Base-by-base conservation (phyloP, 1,139 yeast genomes). In the Diutina mesorugosa region DNA sequence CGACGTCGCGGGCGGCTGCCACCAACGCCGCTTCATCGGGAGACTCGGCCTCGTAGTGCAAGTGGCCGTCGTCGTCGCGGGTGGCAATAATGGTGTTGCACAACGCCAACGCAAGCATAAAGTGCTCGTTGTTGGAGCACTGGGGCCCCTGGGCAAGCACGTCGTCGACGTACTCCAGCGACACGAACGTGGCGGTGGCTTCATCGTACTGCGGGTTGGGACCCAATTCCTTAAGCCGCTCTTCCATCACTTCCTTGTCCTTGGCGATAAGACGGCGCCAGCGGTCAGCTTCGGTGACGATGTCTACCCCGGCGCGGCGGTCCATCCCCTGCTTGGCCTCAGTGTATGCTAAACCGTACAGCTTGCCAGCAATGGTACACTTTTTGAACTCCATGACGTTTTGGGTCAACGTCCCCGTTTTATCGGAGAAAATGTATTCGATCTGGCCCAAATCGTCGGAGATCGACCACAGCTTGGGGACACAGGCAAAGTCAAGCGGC, bases 21-120 rank as follows among this genome's bases (percentile, higher is more conserved):
- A 93, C 99, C 59, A 93, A 79, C 0, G 99, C 98, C 48, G 96
- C 95, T 70, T 93, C 99, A 72, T 93, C 99, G 0, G 99, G 99
- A n/a, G 96, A 87, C 69, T 93, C 98, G 0, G 99, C 98, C 67
- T 90, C 89, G 67, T 89, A 81, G 14, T 30, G 26, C 7, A 48
- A 14, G 5, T 6, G 14, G n/a, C 52, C 52, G 14, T 30, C 41
- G 7, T 48, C 97, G 93, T 93, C 75, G 26, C 68, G 68, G 61
- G 81, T 86, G 18, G 79, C 73, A 53, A 81, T 68, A 18, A 81
- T 85, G n/a, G 84, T 78, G 63, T 82, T 86, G 64, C 86, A 82
- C 51, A 81, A 68, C 1, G 85, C 81, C 48, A 81, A 68, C 0
- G 79, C 75, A 47, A 77, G 66, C 79, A 80, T 76, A 61, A 81